Percentiles rank a stretch among this genome's conserved stretches.
phyloP scores from a whole-genome alignment of 2,329 filamentous ascomycete species.

The Cladorrhinum sp. region DNA sequence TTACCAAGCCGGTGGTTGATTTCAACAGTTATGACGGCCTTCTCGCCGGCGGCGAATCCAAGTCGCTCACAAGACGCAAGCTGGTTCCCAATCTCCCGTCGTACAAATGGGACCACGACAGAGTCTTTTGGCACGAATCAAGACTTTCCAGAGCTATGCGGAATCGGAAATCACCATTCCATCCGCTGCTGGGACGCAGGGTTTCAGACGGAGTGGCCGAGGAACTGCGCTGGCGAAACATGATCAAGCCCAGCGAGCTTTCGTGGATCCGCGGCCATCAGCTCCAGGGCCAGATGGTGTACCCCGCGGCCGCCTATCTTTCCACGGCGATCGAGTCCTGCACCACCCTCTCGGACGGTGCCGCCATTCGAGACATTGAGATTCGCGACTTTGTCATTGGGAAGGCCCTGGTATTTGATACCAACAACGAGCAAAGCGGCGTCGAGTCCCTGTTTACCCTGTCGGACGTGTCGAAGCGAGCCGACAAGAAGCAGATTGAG shows the following conservation, averaged over 20 bases:
- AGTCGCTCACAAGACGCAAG: not conserved
- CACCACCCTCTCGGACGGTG: conserved; percentile 21
- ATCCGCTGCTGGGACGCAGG: not conserved
- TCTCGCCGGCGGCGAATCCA: not conserved
- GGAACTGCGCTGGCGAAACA: conserved; percentile 23
- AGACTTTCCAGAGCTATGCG: not conserved
- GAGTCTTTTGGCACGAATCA: not conserved
- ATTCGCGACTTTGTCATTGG: not conserved
- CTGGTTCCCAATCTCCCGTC: not conserved
- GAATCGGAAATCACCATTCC: not conserved
- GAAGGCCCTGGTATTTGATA: conserved; percentile 1
- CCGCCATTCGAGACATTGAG: not conserved
- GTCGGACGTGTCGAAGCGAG: not conserved
- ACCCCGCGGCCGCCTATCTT: conserved; percentile 30
- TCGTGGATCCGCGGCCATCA: conserved; percentile 42
- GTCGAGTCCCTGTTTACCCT: not conserved
- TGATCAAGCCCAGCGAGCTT: conserved; percentile 20
- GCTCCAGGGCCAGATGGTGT: conserved; percentile 42
- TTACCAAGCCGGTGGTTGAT: not conserved
- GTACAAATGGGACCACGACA: conserved; percentile 1
- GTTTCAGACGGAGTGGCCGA: not conserved
- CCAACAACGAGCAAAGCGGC: not conserved
- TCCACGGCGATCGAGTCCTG: conserved; percentile 6
- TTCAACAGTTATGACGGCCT: not conserved
- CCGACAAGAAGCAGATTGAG: not conserved